Evolutionary conservation across 2,329 filamentous ascomycete genomes (phyloP).

Genomic region (Lachnellula cervina): DNA sequence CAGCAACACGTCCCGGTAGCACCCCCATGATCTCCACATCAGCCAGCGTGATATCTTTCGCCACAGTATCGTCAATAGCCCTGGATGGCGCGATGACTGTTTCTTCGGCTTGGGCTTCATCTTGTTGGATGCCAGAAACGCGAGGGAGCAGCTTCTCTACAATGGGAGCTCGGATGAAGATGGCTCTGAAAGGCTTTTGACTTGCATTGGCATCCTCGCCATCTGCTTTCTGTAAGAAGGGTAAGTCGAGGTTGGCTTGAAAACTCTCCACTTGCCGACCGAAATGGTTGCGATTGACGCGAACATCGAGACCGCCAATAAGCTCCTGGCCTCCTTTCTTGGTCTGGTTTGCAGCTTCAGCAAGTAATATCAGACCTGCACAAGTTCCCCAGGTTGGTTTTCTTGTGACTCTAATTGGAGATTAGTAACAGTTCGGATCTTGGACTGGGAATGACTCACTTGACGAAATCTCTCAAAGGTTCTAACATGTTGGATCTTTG

Average conservation of each 20-base stretch:
- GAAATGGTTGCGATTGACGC: conserved; percentile 92
- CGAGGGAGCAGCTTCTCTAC: conserved; percentile 72
- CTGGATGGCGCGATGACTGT: conserved; percentile 29
- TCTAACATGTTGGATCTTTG: conserved; percentile 75
- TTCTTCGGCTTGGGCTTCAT: conserved; percentile 40
- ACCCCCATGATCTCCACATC: conserved; percentile 48
- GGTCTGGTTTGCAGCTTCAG: conserved; percentile 79
- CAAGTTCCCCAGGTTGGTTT: conserved; percentile 95
- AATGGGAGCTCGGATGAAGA: conserved; percentile 92
- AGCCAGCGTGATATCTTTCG: conserved; percentile 16
- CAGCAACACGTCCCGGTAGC: conserved; percentile 40
- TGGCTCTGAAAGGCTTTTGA: conserved; percentile 62
- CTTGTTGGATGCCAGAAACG: conserved; percentile 28
- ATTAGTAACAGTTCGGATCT: neutral
- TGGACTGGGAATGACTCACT: conserved; percentile 49
- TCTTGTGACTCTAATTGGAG: conserved; percentile 53
- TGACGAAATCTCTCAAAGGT: conserved; percentile 83
- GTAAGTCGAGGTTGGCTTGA: conserved; percentile 66
- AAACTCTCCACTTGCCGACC: conserved; percentile 92
- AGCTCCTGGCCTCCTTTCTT: conserved; percentile 91
- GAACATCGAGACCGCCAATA: conserved; percentile 84
- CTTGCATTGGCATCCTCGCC: conserved; percentile 23
- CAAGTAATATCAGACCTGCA: conserved; percentile 86
- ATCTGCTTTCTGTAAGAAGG: conserved; percentile 51
- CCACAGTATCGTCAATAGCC: conserved; percentile 16